phyloP scores from a whole-genome alignment of 495 filamentous ascomycete species.

The Neurospora sp. region DNA sequence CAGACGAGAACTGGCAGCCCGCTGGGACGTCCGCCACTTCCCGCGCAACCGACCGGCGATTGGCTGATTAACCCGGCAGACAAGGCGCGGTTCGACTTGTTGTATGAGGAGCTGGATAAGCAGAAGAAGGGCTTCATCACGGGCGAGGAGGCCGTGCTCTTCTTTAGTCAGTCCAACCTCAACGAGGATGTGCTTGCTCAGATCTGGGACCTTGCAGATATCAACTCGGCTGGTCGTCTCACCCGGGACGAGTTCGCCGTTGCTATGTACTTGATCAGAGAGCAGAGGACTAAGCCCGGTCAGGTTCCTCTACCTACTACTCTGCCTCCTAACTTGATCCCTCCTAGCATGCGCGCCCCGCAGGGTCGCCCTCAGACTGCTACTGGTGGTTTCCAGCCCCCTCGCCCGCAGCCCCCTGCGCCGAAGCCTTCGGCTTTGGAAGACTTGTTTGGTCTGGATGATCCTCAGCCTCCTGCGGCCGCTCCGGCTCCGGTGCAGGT shows the following conservation, averaged over 20 bases:
- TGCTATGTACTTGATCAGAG: slow-evolving; percentile 91
- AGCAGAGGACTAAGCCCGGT: slow-evolving; percentile 64
- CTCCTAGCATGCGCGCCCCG: slow-evolving; percentile 67
- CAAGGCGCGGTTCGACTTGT: slow-evolving; percentile 73
- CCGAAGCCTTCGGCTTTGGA: slow-evolving; percentile 66
- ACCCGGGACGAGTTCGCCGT: slow-evolving; percentile 89
- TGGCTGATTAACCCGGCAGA: slow-evolving; percentile 78
- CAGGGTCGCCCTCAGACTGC: slow-evolving; percentile 44
- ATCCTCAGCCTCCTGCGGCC: slow-evolving; percentile 39
- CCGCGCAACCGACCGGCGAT: slow-evolving; percentile 56
- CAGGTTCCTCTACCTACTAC: slow-evolving; percentile 52
- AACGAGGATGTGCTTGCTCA: slow-evolving; percentile 85
- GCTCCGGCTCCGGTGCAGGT: slow-evolving; percentile 45
- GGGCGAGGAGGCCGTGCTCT: slow-evolving; percentile 87
- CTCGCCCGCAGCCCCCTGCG: slow-evolving; percentile 40
- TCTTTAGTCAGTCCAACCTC: slow-evolving; percentile 85
- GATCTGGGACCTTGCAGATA: slow-evolving; percentile 96
- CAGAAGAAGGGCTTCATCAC: slow-evolving; percentile 70
- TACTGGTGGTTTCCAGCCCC: slow-evolving; percentile 27
- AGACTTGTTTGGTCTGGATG: slow-evolving; percentile 84
- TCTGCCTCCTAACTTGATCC: slow-evolving; percentile 72
- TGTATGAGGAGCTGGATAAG: slow-evolving; percentile 76
- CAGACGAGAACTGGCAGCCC: slow-evolving; percentile 59
- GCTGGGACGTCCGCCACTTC: slow-evolving; percentile 48
- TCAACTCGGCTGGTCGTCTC: slow-evolving; percentile 77